Base-by-base conservation (phyloP, 139 green algal genomes). In the Nannochloris sp. region DNA sequence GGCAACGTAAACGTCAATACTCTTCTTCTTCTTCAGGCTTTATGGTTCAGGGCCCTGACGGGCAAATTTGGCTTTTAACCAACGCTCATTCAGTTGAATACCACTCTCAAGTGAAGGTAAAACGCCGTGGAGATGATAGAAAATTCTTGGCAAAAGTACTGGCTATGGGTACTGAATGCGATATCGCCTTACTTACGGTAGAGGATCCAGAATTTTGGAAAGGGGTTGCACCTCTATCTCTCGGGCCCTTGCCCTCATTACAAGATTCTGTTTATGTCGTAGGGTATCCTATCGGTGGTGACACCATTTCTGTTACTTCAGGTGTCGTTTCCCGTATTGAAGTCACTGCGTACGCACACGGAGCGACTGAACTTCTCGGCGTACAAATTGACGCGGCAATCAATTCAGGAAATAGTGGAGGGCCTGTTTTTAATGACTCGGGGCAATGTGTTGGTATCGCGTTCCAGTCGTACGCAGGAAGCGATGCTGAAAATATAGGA, bases 51-150 rank as follows among this genome's bases (percentile, higher is more conserved):
- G 71, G 64, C 13, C 42, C 14, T 1, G 33, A 71, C 10, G 75
- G 78, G 35, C 27, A 77, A 32, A 69, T 73, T 12, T 84, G 83
- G 59, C 60, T 97, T 14, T 82, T 96, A 29, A 97, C 90, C 23
- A 96, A 96, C 34, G 90, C 90, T 14, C 90, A 95, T 32, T 87
- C 68, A 23, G 88, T 96, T 38, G 88, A 96, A 64, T 84, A 94
- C 65, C 66, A 88, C 53, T 84, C 79, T 7, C 87, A 96, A 83
- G 87, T 96, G 13, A 89, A 93, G 55, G 83, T 96, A 31, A 88
- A 91, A 72, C 73, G 80, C 8, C 55, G 87, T 14, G 88, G 85
- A 0, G 65, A 82, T 60, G 87, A 90, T 73, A 78, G 64, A 23
- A 94, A 92, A 70, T 93, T 86, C 61, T 38, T 89, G 29, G 90